These are phyloP conservation scores for Primulina huaijiensis DNA, from an alignment of 257 asterid genomes.

Conservation along the genomic window DNA sequence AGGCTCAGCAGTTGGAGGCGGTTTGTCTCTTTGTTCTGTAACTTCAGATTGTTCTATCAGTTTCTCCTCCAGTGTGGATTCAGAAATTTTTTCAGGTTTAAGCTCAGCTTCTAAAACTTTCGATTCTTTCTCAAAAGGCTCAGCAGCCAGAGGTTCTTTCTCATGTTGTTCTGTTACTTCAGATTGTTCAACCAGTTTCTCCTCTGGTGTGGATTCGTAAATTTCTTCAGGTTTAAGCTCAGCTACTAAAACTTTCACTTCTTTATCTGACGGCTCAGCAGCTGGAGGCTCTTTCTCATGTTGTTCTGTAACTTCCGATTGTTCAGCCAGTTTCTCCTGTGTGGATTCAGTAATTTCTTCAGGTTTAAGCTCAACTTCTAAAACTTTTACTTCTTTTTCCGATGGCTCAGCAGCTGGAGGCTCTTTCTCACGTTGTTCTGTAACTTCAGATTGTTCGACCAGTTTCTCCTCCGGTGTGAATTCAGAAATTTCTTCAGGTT, in stretches of 20 bases:
- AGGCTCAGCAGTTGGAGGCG: conserved; percentile 30
- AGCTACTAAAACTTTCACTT: conserved; percentile 12
- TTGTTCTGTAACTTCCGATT: conserved; percentile 11
- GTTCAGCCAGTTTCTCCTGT: conserved; percentile 29
- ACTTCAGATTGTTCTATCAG: conserved; percentile 26
- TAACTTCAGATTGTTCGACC: no score
- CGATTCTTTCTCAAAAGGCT: not conserved
- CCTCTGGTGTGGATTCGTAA: conserved; percentile 33
- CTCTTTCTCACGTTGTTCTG: conserved; percentile 30
- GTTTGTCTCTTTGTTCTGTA: conserved; percentile 28
- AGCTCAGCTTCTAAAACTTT: conserved; percentile 12
- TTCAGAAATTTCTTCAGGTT: no score
- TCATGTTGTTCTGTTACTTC: conserved; percentile 22
- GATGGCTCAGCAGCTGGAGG: conserved; percentile 21
- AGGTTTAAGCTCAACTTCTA: conserved; percentile 1
- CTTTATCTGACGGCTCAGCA: conserved; percentile 4
- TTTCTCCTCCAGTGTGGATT: conserved; percentile 36
- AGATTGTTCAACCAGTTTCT: conserved; percentile 19
- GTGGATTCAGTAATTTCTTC: conserved; percentile 25
- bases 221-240: conserved; percentile 9
- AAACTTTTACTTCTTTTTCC: not conserved
- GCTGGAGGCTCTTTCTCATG: conserved; percentile 30
- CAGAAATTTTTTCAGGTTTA: conserved; percentile 17
- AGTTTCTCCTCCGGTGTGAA: conserved; percentile 20
- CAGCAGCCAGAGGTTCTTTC: conserved; percentile 30